A percentile compares a stretch with the other conserved stretches of the same genome.
phyloP scores from a whole-genome alignment of 2,329 filamentous ascomycete genomes.

The Bipolaris gigantea region DNA sequence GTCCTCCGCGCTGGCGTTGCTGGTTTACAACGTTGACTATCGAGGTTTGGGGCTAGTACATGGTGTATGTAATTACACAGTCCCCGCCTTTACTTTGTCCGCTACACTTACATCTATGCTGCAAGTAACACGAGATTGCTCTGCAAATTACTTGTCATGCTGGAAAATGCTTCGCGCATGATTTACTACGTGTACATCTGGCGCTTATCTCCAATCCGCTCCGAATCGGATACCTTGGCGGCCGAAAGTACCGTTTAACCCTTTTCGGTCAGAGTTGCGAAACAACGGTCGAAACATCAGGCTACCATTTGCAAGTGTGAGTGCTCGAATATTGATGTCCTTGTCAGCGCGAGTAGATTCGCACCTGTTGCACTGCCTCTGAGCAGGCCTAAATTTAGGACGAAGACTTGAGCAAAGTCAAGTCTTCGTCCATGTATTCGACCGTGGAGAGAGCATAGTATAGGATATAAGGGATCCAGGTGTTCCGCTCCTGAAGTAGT shows the following conservation, averaged over 20 bases:
- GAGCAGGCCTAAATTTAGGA: background rate
- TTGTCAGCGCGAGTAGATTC: background rate
- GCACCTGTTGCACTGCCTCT: constrained; percentile 8
- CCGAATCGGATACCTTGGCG: constrained; percentile 3
- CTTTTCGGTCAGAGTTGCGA: constrained; percentile 1
- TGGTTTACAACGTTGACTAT: too few species aligned
- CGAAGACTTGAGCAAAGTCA: background rate
- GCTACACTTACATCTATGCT: background rate
- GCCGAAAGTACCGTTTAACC: constrained; percentile 4
- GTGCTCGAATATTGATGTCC: background rate
- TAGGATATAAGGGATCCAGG: constrained; percentile 21
- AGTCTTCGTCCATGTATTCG: constrained; percentile 6
- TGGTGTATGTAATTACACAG: too few species aligned
- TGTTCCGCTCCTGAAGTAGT: background rate
- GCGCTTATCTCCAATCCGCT: background rate
- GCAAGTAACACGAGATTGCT: too few species aligned
- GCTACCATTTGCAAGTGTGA: background rate
- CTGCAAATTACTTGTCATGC: background rate
- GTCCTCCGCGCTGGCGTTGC: too few species aligned
- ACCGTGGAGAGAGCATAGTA: background rate
- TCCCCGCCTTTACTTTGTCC: too few species aligned
- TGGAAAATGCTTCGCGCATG: background rate
- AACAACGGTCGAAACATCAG: background rate
- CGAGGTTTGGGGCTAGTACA: too few species aligned
- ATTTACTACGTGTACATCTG: background rate